These are phyloP conservation scores for Volvariella volvacea DNA, from an alignment of 1,284 basidiomycete species.

Conservation along the genomic window DNA sequence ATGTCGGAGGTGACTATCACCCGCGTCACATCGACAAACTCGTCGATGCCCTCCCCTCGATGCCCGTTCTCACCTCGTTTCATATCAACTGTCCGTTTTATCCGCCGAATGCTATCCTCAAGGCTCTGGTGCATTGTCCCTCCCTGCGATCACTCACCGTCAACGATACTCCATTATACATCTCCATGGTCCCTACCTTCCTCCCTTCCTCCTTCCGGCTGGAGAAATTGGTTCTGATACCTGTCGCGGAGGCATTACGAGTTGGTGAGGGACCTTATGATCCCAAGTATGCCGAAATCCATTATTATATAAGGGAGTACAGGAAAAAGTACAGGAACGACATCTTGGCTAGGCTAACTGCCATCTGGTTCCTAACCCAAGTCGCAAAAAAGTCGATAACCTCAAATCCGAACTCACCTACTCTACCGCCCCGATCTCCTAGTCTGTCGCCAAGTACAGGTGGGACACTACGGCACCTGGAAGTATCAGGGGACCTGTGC, in stretches of 20 bases:
- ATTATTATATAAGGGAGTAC: slow-evolving; percentile 28
- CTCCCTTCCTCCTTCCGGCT: slow-evolving; percentile 22
- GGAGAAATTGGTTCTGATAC: slow-evolving; percentile 23
- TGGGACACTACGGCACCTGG: slow-evolving; percentile 18
- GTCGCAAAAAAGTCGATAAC: slow-evolving; percentile 11
- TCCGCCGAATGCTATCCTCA: slow-evolving; percentile 26
- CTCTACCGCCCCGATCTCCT: too few species aligned
- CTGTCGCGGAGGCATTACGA: slow-evolving; percentile 29
- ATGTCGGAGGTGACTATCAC: slow-evolving; percentile 24
- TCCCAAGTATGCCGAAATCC: slow-evolving; percentile 21
- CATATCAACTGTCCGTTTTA: slow-evolving; percentile 30
- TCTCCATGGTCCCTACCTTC: slow-evolving; percentile 19
- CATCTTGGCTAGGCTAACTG: slow-evolving; percentile 21
- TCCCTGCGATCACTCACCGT: slow-evolving; percentile 27
- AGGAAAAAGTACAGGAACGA: slow-evolving; percentile 27
- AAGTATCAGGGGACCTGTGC: slow-evolving; percentile 27
- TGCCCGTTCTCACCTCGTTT: slow-evolving; percentile 25
- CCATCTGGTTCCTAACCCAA: slow-evolving; percentile 21
- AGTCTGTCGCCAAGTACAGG: too few species aligned
- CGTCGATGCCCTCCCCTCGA: slow-evolving; percentile 23
- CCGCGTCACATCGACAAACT: slow-evolving; percentile 29
- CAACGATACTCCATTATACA: slow-evolving; percentile 28
- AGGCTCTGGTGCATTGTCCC: slow-evolving; percentile 23
- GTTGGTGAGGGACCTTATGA: slow-evolving; percentile 31
- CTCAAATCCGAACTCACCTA: slow-evolving; percentile 13